A percentile compares a stretch with the other conserved stretches of the same genome.
phyloP scores from a whole-genome alignment of 768 basidiomycete species.

The Boletus huronensis region DNA sequence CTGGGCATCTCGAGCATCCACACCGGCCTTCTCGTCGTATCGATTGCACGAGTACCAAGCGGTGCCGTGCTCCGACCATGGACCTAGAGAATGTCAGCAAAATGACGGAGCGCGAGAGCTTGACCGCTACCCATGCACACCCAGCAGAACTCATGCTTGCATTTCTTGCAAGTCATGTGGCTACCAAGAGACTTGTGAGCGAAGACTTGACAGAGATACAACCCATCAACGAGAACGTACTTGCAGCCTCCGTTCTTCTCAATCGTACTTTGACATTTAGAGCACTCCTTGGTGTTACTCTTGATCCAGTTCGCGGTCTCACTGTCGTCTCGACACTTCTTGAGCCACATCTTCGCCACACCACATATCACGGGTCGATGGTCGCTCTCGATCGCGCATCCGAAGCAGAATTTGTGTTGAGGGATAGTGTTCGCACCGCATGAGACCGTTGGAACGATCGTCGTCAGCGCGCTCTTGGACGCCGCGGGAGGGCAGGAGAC shows the following conservation, averaged over 20 bases:
- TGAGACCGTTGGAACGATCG: slow-evolving; percentile 82
- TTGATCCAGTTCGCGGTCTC: slow-evolving; percentile 99
- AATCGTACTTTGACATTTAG: slow-evolving; percentile 94
- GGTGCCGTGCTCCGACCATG: slow-evolving; percentile 97
- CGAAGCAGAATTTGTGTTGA: slow-evolving; percentile 88
- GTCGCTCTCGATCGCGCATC: slow-evolving; percentile 83
- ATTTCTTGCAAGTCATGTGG: slow-evolving; percentile 99
- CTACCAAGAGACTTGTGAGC: slow-evolving; percentile 39
- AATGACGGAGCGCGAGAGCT: slow-evolving; percentile 12
- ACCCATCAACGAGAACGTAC: slow-evolving; percentile 65
- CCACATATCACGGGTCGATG: slow-evolving; percentile 90
- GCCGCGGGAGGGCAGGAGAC: slow-evolving; percentile 85
- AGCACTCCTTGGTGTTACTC: slow-evolving; percentile 98
- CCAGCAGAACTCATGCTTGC: slow-evolving; percentile 99
- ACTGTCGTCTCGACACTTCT: slow-evolving; percentile 95
- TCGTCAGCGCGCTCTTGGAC: slow-evolving; percentile 66
- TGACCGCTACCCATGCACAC: slow-evolving; percentile 86
- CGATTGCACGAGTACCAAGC: slow-evolving; percentile 98
- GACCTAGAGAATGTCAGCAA: slow-evolving; percentile 49
- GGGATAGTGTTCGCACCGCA: slow-evolving; percentile 66
- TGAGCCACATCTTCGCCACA: slow-evolving; percentile 90
- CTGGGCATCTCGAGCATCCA: slow-evolving; percentile 89
- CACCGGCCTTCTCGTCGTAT: slow-evolving; percentile 87
- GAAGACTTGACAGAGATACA: slow-evolving; percentile 54
- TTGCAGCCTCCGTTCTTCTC: slow-evolving; percentile 99